These are phyloP conservation scores for Suhomyces canberraensis DNA, from an alignment of 805 yeast species.

Conservation along the genomic window DNA sequence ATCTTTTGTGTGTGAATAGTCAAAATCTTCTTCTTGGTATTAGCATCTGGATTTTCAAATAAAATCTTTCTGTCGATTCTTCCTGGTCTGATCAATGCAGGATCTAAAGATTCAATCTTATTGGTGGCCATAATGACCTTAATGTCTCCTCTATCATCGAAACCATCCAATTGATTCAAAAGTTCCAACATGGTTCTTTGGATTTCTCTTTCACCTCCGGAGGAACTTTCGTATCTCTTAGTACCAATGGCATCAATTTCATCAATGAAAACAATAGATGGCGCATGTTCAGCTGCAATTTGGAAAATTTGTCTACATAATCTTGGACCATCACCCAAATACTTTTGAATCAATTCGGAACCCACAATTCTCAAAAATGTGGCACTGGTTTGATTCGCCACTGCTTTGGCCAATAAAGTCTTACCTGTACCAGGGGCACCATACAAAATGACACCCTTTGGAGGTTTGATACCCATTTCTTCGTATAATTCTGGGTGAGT, in stretches of 20 bases:
- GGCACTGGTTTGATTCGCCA: conserved; percentile 96
- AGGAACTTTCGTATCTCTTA: conserved; percentile 94
- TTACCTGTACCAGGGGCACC: conserved; percentile 99
- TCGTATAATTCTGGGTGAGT: conserved; percentile 96
- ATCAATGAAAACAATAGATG: conserved; percentile 96
- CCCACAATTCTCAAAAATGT: conserved; percentile 96
- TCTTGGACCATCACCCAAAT: conserved; percentile 97
- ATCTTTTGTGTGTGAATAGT: conserved; percentile 90
- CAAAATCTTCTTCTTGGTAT: conserved; percentile 89
- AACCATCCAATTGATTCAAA: conserved; percentile 93
- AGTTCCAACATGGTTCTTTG: conserved; percentile 97
- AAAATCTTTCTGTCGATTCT: conserved; percentile 94
- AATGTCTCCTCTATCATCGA: conserved; percentile 95
- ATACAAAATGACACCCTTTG: conserved; percentile 94
- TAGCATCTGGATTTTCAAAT: conserved; percentile 93
- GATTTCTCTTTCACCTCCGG: conserved; percentile 96
- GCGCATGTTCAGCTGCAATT: conserved; percentile 95
- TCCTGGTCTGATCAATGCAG: conserved; percentile 95
- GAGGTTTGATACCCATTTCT: conserved; percentile 98
- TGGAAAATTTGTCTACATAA: conserved; percentile 91
- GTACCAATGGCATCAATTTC: conserved; percentile 99
- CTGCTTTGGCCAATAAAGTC: conserved; percentile 93
- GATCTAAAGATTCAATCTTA: conserved; percentile 90
- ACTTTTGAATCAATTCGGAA: conserved; percentile 93
- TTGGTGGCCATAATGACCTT: conserved; percentile 98